Evolutionary conservation across 345 rosid genomes (phyloP).

Genomic region (Euphorbia peplus): DNA sequence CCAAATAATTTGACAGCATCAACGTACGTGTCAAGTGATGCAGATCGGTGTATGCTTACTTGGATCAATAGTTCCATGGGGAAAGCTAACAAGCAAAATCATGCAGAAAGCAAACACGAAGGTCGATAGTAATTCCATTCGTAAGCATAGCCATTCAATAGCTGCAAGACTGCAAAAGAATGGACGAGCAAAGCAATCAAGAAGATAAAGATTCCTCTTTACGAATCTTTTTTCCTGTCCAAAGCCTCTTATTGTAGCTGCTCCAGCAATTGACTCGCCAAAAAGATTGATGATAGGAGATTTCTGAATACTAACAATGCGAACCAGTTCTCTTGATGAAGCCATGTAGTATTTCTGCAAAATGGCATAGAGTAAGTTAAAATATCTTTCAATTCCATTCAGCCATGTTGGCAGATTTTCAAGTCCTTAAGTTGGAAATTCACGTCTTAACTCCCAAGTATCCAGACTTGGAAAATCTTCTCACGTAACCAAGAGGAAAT

Average conservation of each 20-base stretch:
- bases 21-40: background rate
- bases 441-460: background rate
- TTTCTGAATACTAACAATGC: constrained; percentile 98
- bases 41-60: constrained; percentile 51
- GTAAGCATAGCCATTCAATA: constrained; percentile 98
- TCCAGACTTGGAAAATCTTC: background rate
- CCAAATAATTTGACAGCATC: background rate
- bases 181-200: constrained; percentile 97
- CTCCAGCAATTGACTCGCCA: constrained; percentile 99
- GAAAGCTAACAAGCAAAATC: constrained; percentile 96
- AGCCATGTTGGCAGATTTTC: background rate
- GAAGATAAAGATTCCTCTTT: constrained; percentile 97
- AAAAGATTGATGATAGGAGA: constrained; percentile 95
- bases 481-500: background rate
- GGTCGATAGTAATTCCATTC: constrained; percentile 97
- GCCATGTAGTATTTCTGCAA: constrained; percentile 99
- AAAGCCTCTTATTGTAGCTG: constrained; percentile 98
- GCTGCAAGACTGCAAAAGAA: constrained; percentile 98
- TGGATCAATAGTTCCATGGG: constrained; percentile 93
- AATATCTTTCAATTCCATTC: background rate
- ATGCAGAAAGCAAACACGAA: constrained; percentile 96
- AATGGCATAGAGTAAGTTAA: constrained; percentile 4
- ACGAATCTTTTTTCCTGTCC: constrained; percentile 95
- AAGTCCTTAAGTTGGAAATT: background rate
- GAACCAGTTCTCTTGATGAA: constrained; percentile 95